Base-by-base conservation (phyloP, 768 basidiomycete genomes). In the Rubroboletus satanas region DNA sequence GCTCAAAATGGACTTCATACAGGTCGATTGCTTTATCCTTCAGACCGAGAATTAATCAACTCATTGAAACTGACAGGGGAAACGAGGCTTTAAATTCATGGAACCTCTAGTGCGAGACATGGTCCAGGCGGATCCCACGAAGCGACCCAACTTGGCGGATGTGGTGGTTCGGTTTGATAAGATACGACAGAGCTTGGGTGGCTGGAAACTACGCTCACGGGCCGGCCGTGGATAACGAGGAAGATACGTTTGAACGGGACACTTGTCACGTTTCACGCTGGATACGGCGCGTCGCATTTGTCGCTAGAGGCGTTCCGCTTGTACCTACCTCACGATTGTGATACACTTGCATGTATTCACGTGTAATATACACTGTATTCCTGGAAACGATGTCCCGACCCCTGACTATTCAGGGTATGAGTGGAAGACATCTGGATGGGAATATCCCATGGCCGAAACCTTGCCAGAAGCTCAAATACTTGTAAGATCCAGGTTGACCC, bases 131-230 rank as follows among this genome's bases (percentile, higher is more conserved):
- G 21, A 21, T 21, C 21, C 21, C 21, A 21, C 21, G 21, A 21
- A 21, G 21, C 21, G 21, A 21, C 21, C 21, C 21, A 9, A 9
- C 74, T 76, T 75, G 42, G 66, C 75, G 6, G 60, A 70, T 44
- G 72, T 73, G 3, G 63, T 75, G 0, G 7, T 41, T 0, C 68
- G 69, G 0, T 74, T 76, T 42, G 50, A 58, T 2, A 29, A n/a
- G 10, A 61, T 74, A 17, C 18, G 52, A 1, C 45, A 55, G 15
- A 37, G 47, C 1, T 51, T 72, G 5, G 60, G 60, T 37, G 33
- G 23, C 21, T 59, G 53, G 55, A 43, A 28, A 11, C 18, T 2
- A 4, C 9, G 23, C 21, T 42, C 15, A 14, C 21, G 23, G 23
- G 4, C 26, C 14, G 42, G 4, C 26, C 14, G 42, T 26, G 10